These are phyloP conservation scores for Brasilioporus rufonigricans DNA, from an alignment of 768 basidiomycete genomes.

Conservation along the genomic window DNA sequence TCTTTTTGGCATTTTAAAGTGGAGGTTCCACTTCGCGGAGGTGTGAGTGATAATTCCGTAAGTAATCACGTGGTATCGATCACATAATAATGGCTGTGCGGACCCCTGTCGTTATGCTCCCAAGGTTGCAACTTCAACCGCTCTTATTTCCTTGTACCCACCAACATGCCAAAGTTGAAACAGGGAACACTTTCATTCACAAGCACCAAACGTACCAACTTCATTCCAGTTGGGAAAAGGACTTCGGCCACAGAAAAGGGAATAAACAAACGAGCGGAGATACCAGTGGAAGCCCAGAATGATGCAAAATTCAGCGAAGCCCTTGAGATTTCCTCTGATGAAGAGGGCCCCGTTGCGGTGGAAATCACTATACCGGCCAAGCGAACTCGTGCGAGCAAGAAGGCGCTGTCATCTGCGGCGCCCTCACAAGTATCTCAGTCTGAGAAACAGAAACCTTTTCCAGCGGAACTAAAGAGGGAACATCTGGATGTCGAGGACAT, in stretches of 20 bases:
- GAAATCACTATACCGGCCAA: slow-evolving; percentile 16
- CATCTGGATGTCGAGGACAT: slow-evolving; percentile 45
- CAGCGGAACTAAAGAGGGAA: slow-evolving; percentile 16
- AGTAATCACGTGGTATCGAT: slow-evolving; percentile 9
- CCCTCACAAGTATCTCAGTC: neutral
- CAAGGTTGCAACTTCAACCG: neutral
- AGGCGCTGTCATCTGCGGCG: slow-evolving; percentile 4
- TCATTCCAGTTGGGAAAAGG: slow-evolving; percentile 15
- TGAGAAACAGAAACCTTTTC: slow-evolving; percentile 3
- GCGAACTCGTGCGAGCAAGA: slow-evolving; percentile 29
- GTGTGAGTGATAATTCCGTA: neutral
- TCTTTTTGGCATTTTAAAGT: too few relatives aligned
- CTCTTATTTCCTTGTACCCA: neutral
- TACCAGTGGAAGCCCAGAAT: neutral
- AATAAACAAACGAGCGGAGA: slow-evolving; percentile 3
- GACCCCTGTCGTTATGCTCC: slow-evolving; percentile 20
- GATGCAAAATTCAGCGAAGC: neutral
- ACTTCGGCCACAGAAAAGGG: slow-evolving; percentile 3
- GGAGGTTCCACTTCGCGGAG: neutral
- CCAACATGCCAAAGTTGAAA: slow-evolving; percentile 29
- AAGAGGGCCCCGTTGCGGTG: slow-evolving; percentile 7
- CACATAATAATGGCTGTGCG: neutral
- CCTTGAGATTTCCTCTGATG: slow-evolving; percentile 22
- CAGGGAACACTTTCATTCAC: slow-evolving; percentile 48
- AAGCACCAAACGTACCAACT: slow-evolving; percentile 44